These are phyloP conservation scores for Elsinoe necatrix DNA, from an alignment of 2,329 filamentous ascomycete species.

Conservation along the genomic window DNA sequence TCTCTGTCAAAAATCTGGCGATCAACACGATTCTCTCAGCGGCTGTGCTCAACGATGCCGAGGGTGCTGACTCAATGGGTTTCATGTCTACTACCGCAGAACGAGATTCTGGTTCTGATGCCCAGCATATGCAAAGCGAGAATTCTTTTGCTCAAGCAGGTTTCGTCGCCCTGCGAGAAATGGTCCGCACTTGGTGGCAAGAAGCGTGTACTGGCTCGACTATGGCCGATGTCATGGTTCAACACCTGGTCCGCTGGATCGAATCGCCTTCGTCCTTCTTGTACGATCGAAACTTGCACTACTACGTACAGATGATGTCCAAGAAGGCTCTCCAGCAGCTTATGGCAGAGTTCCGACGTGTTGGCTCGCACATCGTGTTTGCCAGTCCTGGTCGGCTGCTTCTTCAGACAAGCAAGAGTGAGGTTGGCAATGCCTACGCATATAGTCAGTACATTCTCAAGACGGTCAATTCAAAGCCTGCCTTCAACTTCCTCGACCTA, in stretches of 20 bases:
- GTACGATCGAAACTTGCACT: conserved; percentile 87
- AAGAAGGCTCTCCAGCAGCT: conserved; percentile 94
- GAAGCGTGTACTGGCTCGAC: conserved; percentile 65
- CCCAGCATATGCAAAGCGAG: conserved; percentile 69
- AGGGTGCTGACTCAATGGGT: conserved; percentile 77
- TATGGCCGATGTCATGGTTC: conserved; percentile 97
- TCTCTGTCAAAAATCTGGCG: conserved; percentile 85
- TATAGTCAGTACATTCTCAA: conserved; percentile 98
- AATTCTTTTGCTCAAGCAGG: conserved; percentile 89
- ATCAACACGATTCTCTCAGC: conserved; percentile 98
- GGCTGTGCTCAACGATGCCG: conserved; percentile 90
- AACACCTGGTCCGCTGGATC: conserved; percentile 95
- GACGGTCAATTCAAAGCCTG: conserved; percentile 87
- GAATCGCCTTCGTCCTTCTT: conserved; percentile 88
- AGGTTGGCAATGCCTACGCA: conserved; percentile 92
- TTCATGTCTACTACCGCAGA: conserved; percentile 47
- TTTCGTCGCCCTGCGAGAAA: conserved; percentile 83
- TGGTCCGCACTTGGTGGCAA: conserved; percentile 98
- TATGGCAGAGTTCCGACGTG: conserved; percentile 90
- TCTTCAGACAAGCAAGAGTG: conserved; percentile 89
- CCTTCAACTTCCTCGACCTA: conserved; percentile 95
- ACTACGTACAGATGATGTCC: conserved; percentile 98
- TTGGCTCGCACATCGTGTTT: conserved; percentile 93
- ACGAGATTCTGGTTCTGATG: not conserved
- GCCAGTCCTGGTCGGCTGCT: conserved; percentile 82